These are phyloP conservation scores for Penicillium sp. DNA, from an alignment of 2,329 filamentous ascomycete genomes.

Conservation along the genomic window DNA sequence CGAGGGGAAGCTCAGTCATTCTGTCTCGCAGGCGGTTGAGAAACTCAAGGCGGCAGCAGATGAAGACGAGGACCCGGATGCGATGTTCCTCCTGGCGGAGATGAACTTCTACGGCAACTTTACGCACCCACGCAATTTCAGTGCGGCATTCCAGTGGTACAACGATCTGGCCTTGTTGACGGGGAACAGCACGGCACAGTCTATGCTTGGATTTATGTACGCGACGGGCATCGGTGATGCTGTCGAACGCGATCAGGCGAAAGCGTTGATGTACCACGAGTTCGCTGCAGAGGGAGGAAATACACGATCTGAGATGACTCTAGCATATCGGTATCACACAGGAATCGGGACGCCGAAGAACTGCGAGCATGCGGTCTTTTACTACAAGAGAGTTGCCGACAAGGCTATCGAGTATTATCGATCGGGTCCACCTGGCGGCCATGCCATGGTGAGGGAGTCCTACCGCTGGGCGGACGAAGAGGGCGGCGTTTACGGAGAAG, in stretches of 20 bases:
- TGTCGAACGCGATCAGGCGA: slow-evolving; percentile 83
- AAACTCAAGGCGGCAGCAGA: slow-evolving; percentile 62
- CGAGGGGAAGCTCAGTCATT: slow-evolving; percentile 39
- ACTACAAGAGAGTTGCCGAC: slow-evolving; percentile 91
- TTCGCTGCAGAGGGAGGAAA: slow-evolving; percentile 86
- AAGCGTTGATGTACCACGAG: slow-evolving; percentile 89
- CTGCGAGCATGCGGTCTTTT: slow-evolving; percentile 80
- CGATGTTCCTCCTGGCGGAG: slow-evolving; percentile 84
- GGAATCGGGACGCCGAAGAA: slow-evolving; percentile 84
- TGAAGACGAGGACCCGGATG: slow-evolving; percentile 65
- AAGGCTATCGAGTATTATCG: slow-evolving; percentile 87
- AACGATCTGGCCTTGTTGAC: slow-evolving; percentile 71
- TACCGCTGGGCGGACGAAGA: slow-evolving; percentile 87
- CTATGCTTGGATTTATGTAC: slow-evolving; percentile 95
- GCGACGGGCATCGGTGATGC: slow-evolving; percentile 84
- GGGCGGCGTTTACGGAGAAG: slow-evolving; percentile 92
- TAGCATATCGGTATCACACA: slow-evolving; percentile 80
- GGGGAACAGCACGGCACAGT: slow-evolving; percentile 89
- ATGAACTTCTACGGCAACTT: slow-evolving; percentile 98
- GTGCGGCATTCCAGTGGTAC: slow-evolving; percentile 78
- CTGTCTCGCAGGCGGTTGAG: slow-evolving; percentile 59
- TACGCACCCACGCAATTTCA: slow-evolving; percentile 79
- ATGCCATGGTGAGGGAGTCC: slow-evolving; percentile 72
- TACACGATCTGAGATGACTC: slow-evolving; percentile 86
- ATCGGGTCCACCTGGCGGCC: slow-evolving; percentile 86